Evolutionary conservation across 768 basidiomycete species (phyloP).

Genomic region (Hemileccinum impolitum): DNA sequence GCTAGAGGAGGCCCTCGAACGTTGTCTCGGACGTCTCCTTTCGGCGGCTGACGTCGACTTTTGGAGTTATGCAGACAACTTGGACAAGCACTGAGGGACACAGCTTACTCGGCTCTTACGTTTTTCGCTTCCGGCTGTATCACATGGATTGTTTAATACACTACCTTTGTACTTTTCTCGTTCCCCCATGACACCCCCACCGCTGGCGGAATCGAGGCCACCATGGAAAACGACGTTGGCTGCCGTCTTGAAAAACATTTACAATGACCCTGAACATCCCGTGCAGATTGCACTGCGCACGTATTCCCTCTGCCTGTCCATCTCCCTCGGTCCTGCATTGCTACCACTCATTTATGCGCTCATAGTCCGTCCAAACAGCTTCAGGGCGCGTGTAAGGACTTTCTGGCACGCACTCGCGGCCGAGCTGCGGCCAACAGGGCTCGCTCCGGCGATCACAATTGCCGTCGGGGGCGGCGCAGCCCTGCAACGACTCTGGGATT

Average conservation of each 20-base stretch:
- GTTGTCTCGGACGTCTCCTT: constrained; percentile 22
- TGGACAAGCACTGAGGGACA: not conserved
- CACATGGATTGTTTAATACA: not conserved
- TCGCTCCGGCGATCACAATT: constrained; percentile 65
- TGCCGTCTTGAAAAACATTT: not conserved
- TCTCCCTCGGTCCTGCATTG: constrained; percentile 65
- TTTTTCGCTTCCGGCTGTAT: not conserved
- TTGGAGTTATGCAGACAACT: constrained; percentile 55
- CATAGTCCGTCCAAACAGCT: constrained; percentile 18
- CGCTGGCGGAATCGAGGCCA: not conserved
- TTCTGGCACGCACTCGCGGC: constrained; percentile 42
- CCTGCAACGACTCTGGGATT: constrained; percentile 45
- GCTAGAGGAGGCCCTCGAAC: constrained; percentile 33
- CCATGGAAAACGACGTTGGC: constrained; percentile 2
- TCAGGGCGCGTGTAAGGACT: constrained; percentile 15
- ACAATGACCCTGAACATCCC: constrained; percentile 47
- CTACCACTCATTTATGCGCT: constrained; percentile 48
- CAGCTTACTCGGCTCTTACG: too few relatives aligned
- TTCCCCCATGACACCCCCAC: constrained; percentile 3
- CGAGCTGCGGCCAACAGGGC: constrained; percentile 60
- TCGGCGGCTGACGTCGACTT: constrained; percentile 53
- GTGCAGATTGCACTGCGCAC: constrained; percentile 61
- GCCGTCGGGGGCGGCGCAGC: constrained; percentile 62
- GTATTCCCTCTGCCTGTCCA: constrained; percentile 60
- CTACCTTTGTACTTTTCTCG: not conserved